phyloP scores from a whole-genome alignment of 495 filamentous ascomycete species.

The Cudoniella acicularis region DNA sequence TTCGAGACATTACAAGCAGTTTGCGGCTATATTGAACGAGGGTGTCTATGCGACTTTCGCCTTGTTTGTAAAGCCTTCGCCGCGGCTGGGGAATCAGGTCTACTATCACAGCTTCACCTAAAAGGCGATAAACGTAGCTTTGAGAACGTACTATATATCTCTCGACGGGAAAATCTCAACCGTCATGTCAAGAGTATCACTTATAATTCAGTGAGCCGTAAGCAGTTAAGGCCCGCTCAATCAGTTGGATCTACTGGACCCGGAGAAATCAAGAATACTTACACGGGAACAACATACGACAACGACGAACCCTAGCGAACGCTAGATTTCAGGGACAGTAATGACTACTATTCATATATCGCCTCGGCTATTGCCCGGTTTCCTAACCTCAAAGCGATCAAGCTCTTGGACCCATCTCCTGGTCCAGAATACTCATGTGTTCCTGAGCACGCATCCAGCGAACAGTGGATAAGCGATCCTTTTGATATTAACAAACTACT shows the following conservation, averaged over 20 bases:
- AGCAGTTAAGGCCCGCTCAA: not conserved
- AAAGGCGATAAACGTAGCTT: not conserved
- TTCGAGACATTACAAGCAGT: not conserved
- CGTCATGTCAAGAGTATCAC: not conserved
- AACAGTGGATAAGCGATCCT: not conserved
- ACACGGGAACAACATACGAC: not conserved
- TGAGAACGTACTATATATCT: not conserved
- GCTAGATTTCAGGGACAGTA: not conserved
- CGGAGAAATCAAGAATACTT: not conserved
- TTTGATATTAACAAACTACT: not conserved
- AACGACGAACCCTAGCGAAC: not conserved
- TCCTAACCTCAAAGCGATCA: not conserved
- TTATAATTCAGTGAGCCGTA: not conserved
- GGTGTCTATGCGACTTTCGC: not conserved
- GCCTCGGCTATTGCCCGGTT: not conserved
- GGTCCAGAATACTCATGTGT: not conserved
- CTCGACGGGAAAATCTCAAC: not conserved
- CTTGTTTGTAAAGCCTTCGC: not conserved
- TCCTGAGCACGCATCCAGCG: not conserved
- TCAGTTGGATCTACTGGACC: not conserved
- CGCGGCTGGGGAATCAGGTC: not conserved
- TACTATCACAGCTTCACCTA: not conserved
- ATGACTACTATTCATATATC: not conserved
- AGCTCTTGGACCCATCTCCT: not conserved
- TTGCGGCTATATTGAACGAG: not conserved